Conservation (phyloP, 2,329 filamentous ascomycete genomes). For the Calonectria pseudoreteaudii region DNA sequence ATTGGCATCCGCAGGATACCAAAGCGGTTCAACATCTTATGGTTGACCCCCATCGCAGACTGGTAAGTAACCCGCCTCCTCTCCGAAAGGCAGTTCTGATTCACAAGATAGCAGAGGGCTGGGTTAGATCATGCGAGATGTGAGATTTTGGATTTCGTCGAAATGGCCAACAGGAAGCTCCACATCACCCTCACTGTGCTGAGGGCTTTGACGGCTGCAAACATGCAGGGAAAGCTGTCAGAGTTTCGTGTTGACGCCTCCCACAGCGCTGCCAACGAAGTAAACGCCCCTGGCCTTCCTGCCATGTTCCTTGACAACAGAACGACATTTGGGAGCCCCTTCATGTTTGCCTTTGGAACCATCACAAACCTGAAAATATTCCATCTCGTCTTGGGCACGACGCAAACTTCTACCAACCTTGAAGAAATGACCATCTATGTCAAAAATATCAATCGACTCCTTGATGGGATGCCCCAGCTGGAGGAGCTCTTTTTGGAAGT, state of each 20-base stretch:
- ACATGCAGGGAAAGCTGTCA: background rate
- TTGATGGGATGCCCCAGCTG: constrained; percentile 4
- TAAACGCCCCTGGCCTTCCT: constrained; percentile 1
- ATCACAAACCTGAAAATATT: background rate
- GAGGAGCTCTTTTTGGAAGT: constrained; percentile 10
- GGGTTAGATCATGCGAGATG: background rate
- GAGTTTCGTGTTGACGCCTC: constrained; percentile 21
- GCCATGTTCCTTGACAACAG: background rate
- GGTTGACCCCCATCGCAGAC: background rate
- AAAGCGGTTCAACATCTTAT: background rate
- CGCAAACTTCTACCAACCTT: background rate
- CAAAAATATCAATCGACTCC: background rate
- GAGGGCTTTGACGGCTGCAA: background rate
- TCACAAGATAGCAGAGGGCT: background rate
- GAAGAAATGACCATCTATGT: background rate
- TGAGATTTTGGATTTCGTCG: background rate
- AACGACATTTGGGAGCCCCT: background rate
- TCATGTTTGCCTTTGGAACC: background rate
- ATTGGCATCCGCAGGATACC: background rate
- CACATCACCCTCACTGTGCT: background rate
- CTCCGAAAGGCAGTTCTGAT: background rate
- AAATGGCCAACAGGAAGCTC: background rate
- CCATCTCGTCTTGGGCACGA: background rate
- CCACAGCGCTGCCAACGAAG: background rate
- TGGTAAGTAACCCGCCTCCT: background rate